Evolutionary conservation across 345 rosid genomes (phyloP).

Genomic region (Boechera stricta): DNA sequence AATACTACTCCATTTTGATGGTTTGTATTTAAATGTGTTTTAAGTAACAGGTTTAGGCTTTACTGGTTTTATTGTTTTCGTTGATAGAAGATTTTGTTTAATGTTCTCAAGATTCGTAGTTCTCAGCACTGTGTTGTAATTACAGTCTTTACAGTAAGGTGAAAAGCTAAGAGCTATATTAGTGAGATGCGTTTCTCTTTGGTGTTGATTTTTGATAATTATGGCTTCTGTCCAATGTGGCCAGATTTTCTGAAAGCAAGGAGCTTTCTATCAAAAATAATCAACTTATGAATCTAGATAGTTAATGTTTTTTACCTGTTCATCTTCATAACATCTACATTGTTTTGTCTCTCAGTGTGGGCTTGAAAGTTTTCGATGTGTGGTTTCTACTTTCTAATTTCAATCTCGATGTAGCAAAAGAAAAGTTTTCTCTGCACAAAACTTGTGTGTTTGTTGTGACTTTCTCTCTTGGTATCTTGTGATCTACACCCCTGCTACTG

Average conservation of each 20-base stretch:
- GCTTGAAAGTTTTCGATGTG: not conserved
- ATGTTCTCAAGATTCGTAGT: not conserved
- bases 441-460: not conserved
- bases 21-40: not conserved
- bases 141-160: not conserved
- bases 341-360: slow-evolving; percentile 5
- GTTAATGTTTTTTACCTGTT: not conserved
- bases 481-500: slow-evolving; percentile 11
- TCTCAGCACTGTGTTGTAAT: slow-evolving; percentile 17
- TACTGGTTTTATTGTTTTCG: not conserved
- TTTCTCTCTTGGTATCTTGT: slow-evolving; percentile 9
- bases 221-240: slow-evolving; percentile 8
- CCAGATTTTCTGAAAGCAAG: not conserved
- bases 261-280: not conserved
- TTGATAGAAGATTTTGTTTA: not conserved
- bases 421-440: not conserved
- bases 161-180: not conserved
- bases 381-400: slow-evolving; percentile 26
- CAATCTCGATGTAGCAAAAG: not conserved
- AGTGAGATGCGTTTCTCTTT: not conserved
- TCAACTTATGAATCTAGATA: not conserved
- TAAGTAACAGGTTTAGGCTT: not conserved
- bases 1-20: not conserved
- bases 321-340: slow-evolving; percentile 8
- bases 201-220: slow-evolving; percentile 1